Evolutionary conservation across 345 rosid species (phyloP), one percentile per base, ranked within the genome.

Genomic region (Erucastrum elatum): DNA sequence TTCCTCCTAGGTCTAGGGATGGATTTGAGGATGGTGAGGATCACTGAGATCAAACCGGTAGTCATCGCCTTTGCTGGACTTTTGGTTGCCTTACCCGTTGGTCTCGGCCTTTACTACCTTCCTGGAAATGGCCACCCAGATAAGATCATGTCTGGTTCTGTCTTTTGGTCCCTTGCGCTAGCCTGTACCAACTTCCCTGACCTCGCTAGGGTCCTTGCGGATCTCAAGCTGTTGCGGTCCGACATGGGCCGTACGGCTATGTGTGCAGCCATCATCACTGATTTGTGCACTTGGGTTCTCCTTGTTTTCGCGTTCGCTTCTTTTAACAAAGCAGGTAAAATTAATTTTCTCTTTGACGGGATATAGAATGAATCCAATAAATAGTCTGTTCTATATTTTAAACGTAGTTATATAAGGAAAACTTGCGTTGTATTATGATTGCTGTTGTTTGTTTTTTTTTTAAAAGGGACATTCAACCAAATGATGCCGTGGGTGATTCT

Each of bases 1-100:
- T 93, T 91, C 85, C 84, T 88, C 55, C 76, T 88, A 3, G 94
- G 98, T 35, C 78, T 93, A 49, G 93, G 91, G 68, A 86, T 88
- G 87, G 92, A 93, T 49, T 41, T 87, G 16, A 35, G 84, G 26
- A 80, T 87, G 33, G 77, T 93, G 16, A 61, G 78, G 46, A 71
- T 79, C 4, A 72, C 85, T 5, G 83, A 81, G 60, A 67, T 49
- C 15, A 82, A 75, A 73, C 73, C 84, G 6, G 56, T 85, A 44
- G 30, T 75, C 55, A 75, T 87, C 4, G 88, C 95, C 27, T 4
- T 76, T 0, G 75, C 76, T 2, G 91, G 91, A 21, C 71, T 82
- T 66, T 0, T 85, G 0, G 27, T 86, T 3, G 89, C 97, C 1
- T 70, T 87, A 41, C 75, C 75, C 10, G 46, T 84, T 12, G 94